These are phyloP conservation scores for Tephrocybe sp. DNA, from an alignment of 768 basidiomycete genomes.

Conservation along the genomic window DNA sequence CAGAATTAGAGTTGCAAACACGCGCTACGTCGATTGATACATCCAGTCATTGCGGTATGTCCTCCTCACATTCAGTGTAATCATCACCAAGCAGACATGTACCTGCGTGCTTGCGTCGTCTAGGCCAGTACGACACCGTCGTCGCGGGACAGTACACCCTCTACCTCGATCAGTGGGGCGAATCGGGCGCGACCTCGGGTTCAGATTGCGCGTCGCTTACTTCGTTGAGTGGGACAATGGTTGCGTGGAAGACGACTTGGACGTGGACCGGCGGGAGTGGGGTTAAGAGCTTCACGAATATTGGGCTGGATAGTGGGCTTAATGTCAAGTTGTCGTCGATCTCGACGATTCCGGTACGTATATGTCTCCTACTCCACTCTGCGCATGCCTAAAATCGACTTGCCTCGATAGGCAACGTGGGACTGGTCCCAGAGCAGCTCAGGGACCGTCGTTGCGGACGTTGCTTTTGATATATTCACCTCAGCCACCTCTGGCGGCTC, in stretches of 20 bases:
- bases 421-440: slow-evolving; percentile 45
- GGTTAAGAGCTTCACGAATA: slow-evolving; percentile 63
- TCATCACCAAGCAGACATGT: too few species aligned
- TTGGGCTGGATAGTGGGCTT: slow-evolving; percentile 45
- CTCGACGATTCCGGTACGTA: slow-evolving; percentile 48
- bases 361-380: neutral
- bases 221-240: slow-evolving; percentile 35
- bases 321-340: slow-evolving; percentile 55
- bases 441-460: slow-evolving; percentile 44
- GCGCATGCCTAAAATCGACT: neutral
- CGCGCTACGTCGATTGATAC: too few species aligned
- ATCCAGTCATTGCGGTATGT: too few species aligned
- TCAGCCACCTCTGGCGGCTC: slow-evolving; percentile 45
- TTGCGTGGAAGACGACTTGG: slow-evolving; percentile 53
- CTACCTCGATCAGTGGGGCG: too few species aligned
- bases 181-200: slow-evolving; percentile 35
- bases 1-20: too few species aligned
- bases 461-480: slow-evolving; percentile 66
- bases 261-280: slow-evolving; percentile 46
- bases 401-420: slow-evolving; percentile 45
- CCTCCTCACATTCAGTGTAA: too few species aligned
- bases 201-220: slow-evolving; percentile 48
- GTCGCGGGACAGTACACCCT: too few species aligned
- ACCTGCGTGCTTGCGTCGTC: too few species aligned
- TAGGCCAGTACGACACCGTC: too few species aligned